Percentiles rank a stretch among this genome's conserved stretches.
These are phyloP conservation scores for Ustilago cynodontis DNA, from an alignment of 1,284 basidiomycete species.

Conservation along the genomic window DNA sequence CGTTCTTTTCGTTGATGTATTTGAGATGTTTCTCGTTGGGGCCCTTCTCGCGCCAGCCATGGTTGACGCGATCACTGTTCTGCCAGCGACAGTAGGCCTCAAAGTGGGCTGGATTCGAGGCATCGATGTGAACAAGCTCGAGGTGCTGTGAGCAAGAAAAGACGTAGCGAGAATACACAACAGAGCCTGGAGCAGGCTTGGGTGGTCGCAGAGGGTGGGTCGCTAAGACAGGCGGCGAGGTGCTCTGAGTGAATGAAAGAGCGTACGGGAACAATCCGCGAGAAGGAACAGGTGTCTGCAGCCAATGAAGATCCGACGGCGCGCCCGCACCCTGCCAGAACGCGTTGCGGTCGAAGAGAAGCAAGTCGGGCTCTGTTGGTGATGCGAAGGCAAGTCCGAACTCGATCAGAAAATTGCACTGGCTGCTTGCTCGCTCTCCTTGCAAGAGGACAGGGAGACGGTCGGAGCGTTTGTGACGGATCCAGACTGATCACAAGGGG, in stretches of 20 bases:
- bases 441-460: conserved; percentile 16
- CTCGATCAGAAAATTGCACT: conserved; percentile 14
- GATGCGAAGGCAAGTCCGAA: conserved; percentile 37
- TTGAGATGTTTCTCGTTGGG: conserved; percentile 73
- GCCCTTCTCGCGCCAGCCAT: conserved; percentile 74
- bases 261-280: conserved; percentile 71
- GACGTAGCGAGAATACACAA: conserved; percentile 74
- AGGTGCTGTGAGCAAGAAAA: conserved; percentile 72
- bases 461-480: conserved; percentile 40
- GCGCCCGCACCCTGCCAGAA: conserved; percentile 76
- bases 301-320: conserved; percentile 72
- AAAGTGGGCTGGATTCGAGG: conserved; percentile 72
- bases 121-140: conserved; percentile 73
- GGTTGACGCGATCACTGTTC: conserved; percentile 74
- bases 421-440: neutral
- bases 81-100: conserved; percentile 75
- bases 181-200: conserved; percentile 73
- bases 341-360: conserved; percentile 72
- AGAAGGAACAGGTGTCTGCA: conserved; percentile 20
- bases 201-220: conserved; percentile 75
- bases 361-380: conserved; percentile 21
- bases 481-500: conserved; percentile 38
- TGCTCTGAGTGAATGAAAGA: conserved; percentile 72
- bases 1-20: conserved; percentile 72
- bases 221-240: conserved; percentile 73